A percentile compares a stretch with the other conserved stretches of the same genome.
phyloP scores from a whole-genome alignment of 768 basidiomycete genomes.

The Amanita muscaria region DNA sequence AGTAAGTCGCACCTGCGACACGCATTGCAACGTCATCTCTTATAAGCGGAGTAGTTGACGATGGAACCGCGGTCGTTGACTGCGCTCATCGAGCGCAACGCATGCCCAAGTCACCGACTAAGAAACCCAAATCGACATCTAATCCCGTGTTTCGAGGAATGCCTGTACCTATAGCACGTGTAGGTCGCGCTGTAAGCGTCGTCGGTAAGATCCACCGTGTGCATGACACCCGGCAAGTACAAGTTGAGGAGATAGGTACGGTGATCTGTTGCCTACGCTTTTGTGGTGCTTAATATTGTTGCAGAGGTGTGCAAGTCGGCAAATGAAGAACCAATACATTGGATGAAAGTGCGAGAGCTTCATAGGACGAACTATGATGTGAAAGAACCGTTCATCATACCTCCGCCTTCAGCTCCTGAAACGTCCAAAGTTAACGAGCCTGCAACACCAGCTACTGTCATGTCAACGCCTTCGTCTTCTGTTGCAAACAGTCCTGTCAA shows the following conservation, averaged over 20 bases:
- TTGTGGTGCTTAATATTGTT: background rate
- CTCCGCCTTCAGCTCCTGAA: slow-evolving; percentile 15
- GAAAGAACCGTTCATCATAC: slow-evolving; percentile 43
- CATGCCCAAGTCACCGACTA: slow-evolving; percentile 16
- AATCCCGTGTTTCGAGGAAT: slow-evolving; percentile 7
- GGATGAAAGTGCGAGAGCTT: slow-evolving; percentile 39
- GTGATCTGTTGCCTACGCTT: slow-evolving; percentile 1
- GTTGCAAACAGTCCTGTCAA: slow-evolving; percentile 22
- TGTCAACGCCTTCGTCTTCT: slow-evolving; percentile 12
- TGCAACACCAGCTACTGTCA: slow-evolving; percentile 7
- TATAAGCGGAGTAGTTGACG: slow-evolving; percentile 46
- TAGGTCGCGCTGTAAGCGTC: slow-evolving; percentile 40
- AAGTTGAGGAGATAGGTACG: slow-evolving; percentile 45
- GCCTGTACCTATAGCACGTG: slow-evolving; percentile 30
- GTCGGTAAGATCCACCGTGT: slow-evolving; percentile 35
- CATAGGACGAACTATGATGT: slow-evolving; percentile 45
- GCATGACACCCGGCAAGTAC: slow-evolving; percentile 36
- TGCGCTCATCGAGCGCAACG: slow-evolving; percentile 38
- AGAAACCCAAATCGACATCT: slow-evolving; percentile 10
- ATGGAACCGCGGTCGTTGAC: slow-evolving; percentile 67
- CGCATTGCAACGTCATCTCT: background rate
- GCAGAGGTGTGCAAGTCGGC: slow-evolving; percentile 37
- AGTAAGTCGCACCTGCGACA: slow-evolving; percentile 26
- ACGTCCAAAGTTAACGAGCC: slow-evolving; percentile 7
- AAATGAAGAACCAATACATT: slow-evolving; percentile 56